These are phyloP conservation scores for Fusarium camptoceras DNA, from an alignment of 2,329 filamentous ascomycete genomes.

Conservation along the genomic window DNA sequence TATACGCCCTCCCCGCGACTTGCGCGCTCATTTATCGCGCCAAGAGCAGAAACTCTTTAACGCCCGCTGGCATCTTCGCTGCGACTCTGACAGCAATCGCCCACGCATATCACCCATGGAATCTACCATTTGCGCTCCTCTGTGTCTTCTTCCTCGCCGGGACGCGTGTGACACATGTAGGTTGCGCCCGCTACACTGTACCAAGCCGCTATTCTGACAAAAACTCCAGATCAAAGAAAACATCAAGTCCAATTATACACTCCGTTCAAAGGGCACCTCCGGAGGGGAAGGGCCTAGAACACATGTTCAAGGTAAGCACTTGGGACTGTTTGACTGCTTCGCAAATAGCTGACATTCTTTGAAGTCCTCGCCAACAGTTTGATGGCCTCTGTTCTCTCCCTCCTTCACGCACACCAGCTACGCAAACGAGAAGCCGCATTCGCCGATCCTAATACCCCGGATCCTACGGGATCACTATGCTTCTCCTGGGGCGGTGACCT, in stretches of 20 bases:
- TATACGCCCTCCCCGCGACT: conserved; percentile 69
- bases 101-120: conserved; percentile 94
- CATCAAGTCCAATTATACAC: conserved; percentile 83
- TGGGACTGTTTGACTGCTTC: not conserved
- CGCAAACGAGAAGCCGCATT: conserved; percentile 58
- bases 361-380: conserved; percentile 86
- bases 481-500: conserved; percentile 72
- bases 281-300: conserved; percentile 87
- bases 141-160: conserved; percentile 88
- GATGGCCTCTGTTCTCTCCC: conserved; percentile 74
- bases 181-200: conserved; percentile 5
- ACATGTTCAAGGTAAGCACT: conserved; percentile 75
- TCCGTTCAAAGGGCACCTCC: conserved; percentile 77
- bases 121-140: conserved; percentile 86
- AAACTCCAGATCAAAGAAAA: conserved; percentile 80
- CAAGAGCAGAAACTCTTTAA: conserved; percentile 80
- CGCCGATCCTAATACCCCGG: conserved; percentile 47
- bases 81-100: conserved; percentile 79
- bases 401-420: conserved; percentile 72
- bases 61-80: conserved; percentile 76
- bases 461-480: conserved; percentile 61
- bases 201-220: conserved; percentile 28
- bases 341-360: conserved; percentile 7
- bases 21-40: conserved; percentile 74
- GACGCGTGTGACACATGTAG: conserved; percentile 83